A percentile compares a stretch with the other conserved stretches of the same genome.
Conservation (phyloP, 345 rosid species). For the Dipteronia dyeriana region DNA sequence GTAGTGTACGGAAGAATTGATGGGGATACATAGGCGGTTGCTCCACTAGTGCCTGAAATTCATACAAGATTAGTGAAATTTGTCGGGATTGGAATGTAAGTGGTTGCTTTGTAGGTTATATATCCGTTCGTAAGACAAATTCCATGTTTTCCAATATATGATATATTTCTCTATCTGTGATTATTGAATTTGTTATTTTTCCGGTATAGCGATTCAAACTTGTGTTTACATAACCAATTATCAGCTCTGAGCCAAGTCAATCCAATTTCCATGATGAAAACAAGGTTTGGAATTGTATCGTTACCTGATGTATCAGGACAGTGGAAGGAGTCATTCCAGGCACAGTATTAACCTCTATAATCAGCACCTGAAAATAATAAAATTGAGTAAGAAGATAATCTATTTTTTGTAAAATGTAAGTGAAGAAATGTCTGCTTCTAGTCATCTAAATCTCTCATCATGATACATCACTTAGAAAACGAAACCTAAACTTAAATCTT, state of each 20-base stretch:
- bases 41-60: slow-evolving; percentile 76
- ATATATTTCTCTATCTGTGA: not conserved
- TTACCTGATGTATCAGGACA: slow-evolving; percentile 91
- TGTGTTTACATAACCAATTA: not conserved
- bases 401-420: not conserved
- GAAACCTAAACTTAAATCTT: not conserved
- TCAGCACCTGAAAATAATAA: slow-evolving; percentile 55
- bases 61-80: not conserved
- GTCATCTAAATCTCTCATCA: not conserved
- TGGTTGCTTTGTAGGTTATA: not conserved
- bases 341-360: slow-evolving; percentile 91
- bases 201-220: not conserved
- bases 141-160: not conserved
- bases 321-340: slow-evolving; percentile 99
- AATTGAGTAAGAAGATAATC: not conserved
- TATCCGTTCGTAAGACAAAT: not conserved
- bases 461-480: not conserved
- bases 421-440: not conserved
- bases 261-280: not conserved
- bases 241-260: too few relatives aligned
- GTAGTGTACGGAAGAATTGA: slow-evolving; percentile 72
- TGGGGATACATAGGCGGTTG: slow-evolving; percentile 84
- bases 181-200: not conserved
- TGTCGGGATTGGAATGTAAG: not conserved
- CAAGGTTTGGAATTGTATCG: not conserved